These are phyloP conservation scores for Russula ochroleuca DNA, from an alignment of 768 basidiomycete species.

Conservation along the genomic window DNA sequence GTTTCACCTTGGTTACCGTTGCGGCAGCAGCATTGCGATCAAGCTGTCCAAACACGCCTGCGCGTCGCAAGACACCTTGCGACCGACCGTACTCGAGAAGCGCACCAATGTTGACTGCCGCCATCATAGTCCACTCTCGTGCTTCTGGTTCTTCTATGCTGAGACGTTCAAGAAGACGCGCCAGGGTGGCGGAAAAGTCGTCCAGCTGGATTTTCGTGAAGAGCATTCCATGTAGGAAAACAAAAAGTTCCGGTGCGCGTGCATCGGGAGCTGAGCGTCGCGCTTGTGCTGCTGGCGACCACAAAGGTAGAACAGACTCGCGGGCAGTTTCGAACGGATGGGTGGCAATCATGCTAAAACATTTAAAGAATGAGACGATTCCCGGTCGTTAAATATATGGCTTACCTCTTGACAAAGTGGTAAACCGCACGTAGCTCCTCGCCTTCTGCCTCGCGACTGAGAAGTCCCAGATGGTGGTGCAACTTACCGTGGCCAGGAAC, in stretches of 20 bases:
- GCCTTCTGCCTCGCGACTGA: slow-evolving; percentile 76
- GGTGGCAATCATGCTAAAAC: slow-evolving; percentile 76
- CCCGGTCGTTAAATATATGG: neutral
- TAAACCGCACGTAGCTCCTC: slow-evolving; percentile 85
- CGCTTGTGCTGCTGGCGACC: slow-evolving; percentile 70
- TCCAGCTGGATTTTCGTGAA: slow-evolving; percentile 95
- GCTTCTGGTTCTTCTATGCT: slow-evolving; percentile 76
- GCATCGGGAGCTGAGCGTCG: slow-evolving; percentile 75
- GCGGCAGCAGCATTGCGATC: slow-evolving; percentile 35
- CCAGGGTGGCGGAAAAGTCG: slow-evolving; percentile 76
- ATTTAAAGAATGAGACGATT: neutral
- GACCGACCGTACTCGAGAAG: slow-evolving; percentile 85
- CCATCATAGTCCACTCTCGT: slow-evolving; percentile 98
- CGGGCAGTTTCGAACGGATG: slow-evolving; percentile 86
- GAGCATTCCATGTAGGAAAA: slow-evolving; percentile 93
- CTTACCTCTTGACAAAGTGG: slow-evolving; percentile 92
- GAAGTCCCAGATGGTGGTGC: slow-evolving; percentile 88
- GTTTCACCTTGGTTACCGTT: slow-evolving; percentile 38
- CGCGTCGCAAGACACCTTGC: slow-evolving; percentile 61
- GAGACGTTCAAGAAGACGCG: slow-evolving; percentile 82
- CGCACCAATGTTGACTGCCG: slow-evolving; percentile 71
- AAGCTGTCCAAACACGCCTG: slow-evolving; percentile 42
- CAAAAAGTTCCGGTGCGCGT: slow-evolving; percentile 70
- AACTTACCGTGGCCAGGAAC: slow-evolving; percentile 92
- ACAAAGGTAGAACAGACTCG: slow-evolving; percentile 86